Evolutionary conservation across 2,329 filamentous ascomycete species (phyloP).

Genomic region (Trichoderma harzianum): DNA sequence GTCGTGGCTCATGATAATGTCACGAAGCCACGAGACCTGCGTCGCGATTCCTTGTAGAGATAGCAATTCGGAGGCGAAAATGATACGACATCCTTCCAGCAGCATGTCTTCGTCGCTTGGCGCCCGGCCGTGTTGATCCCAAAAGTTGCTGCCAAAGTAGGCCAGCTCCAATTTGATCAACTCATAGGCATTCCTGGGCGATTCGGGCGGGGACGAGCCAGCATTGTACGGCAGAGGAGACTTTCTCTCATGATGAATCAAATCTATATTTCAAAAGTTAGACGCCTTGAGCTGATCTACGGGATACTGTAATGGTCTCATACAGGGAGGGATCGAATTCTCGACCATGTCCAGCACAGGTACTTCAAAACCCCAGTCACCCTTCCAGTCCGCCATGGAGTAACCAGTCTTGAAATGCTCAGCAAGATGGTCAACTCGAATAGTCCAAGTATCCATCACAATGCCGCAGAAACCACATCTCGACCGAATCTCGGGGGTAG

Average conservation of each 20-base stretch:
- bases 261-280: slow-evolving; percentile 50
- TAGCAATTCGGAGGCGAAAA: slow-evolving; percentile 52
- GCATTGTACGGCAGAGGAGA: slow-evolving; percentile 54
- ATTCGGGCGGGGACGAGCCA: slow-evolving; percentile 41
- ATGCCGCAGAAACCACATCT: slow-evolving; percentile 64
- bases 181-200: slow-evolving; percentile 58
- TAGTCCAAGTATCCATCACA: slow-evolving; percentile 59
- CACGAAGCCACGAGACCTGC: slow-evolving; percentile 53
- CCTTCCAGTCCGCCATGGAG: slow-evolving; percentile 67
- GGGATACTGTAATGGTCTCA: slow-evolving; percentile 39
- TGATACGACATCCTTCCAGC: slow-evolving; percentile 56
- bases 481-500: slow-evolving; percentile 58
- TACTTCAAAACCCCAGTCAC: slow-evolving; percentile 65
- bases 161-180: slow-evolving; percentile 57
- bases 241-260: slow-evolving; percentile 61
- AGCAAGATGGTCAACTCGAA: slow-evolving; percentile 60
- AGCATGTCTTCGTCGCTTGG: slow-evolving; percentile 54
- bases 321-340: slow-evolving; percentile 64
- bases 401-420: slow-evolving; percentile 65
- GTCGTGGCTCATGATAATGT: slow-evolving; percentile 52
- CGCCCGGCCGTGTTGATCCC: slow-evolving; percentile 37
- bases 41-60: slow-evolving; percentile 39
- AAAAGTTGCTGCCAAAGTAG: slow-evolving; percentile 47
- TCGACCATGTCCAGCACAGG: slow-evolving; percentile 61
- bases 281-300: slow-evolving; percentile 37